phyloP scores from a whole-genome alignment of 2,329 filamentous ascomycete species.

The Sporothrix sp. region DNA sequence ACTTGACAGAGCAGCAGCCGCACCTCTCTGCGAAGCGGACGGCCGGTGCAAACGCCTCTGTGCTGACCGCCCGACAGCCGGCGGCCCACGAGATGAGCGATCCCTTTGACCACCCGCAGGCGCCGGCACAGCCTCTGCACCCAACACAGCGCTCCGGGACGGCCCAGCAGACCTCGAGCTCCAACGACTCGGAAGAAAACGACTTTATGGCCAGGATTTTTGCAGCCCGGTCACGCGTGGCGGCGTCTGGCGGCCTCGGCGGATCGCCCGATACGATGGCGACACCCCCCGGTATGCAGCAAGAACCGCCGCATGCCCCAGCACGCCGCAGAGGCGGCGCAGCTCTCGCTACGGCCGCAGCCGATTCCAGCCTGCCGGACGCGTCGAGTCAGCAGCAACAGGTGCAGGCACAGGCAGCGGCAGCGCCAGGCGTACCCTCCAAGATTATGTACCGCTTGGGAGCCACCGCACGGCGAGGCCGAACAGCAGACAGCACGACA shows the following conservation, averaged over 20 bases:
- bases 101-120: slow-evolving; percentile 41
- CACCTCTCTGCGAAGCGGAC: slow-evolving; percentile 7
- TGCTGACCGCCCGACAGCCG: slow-evolving; percentile 20
- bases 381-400: slow-evolving; percentile 10
- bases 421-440: slow-evolving; percentile 41
- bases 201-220: slow-evolving; percentile 49
- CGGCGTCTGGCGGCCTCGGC: slow-evolving; percentile 28
- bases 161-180: neutral
- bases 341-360: slow-evolving; percentile 33
- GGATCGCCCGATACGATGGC: slow-evolving; percentile 46
- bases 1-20: slow-evolving; percentile 26
- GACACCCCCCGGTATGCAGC: slow-evolving; percentile 44
- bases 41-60: slow-evolving; percentile 30
- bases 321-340: slow-evolving; percentile 44
- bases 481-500: slow-evolving; percentile 29
- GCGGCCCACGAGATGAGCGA: slow-evolving; percentile 32
- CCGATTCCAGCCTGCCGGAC: slow-evolving; percentile 35
- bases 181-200: slow-evolving; percentile 35
- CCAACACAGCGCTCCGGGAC: neutral
- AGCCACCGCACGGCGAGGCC: slow-evolving; percentile 31
- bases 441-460: slow-evolving; percentile 51
- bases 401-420: no score
- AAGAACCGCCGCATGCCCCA: slow-evolving; percentile 44
- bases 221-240: slow-evolving; percentile 39
- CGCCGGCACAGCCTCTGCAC: slow-evolving; percentile 7